Base-by-base conservation (phyloP, 495 filamentous ascomycete species). In the Daldinia caldariorum region DNA sequence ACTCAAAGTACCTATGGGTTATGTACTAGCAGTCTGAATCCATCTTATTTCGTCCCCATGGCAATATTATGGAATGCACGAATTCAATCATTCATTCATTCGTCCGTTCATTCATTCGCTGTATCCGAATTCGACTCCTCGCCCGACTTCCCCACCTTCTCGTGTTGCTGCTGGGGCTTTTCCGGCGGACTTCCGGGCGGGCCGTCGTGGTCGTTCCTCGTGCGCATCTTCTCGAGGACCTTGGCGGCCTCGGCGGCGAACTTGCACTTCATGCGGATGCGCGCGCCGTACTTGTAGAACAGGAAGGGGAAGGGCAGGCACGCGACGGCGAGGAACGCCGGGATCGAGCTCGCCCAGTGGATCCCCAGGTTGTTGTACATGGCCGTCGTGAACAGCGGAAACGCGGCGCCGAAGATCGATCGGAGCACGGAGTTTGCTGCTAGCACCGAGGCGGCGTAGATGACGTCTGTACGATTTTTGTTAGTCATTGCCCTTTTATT, bases 301-400 rank as follows among this genome's bases (percentile, higher is more conserved):
- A 96, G 77, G 80, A 91, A 90, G 9, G 92, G 92, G 77, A 93
- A 92, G 0, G 92, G 92, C 51, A 93, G 82, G 76, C 92, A 94
- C 18, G 83, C 85, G 14, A 94, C 79, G 3, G 90, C 88, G 6
- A 95, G 79, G 80, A 94, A 94, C 0, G 91, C 92, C 0, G 91
- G 91, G 53, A 96, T 84, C 0, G 86, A 87, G 16, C 86, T 89
- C 4, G 91, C 92, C 92, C 92, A 94, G 81, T 94, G 90, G 65
- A 91, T 89, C 63, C 92, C 92, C 1, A 97, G 85, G 74, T 88
- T 82, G 6, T 82, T 37, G 77, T 92, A 95, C 90, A 95, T 91
- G 62, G 90, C 71, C 0, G 85, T 87, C 3, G 92, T 94, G 83
- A 97, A 95, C 0, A 97, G 83, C 2, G 92, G 93, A 82, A 97